Evolutionary conservation across 495 filamentous ascomycete genomes (phyloP).

Genomic region (Neurospora sp.): DNA sequence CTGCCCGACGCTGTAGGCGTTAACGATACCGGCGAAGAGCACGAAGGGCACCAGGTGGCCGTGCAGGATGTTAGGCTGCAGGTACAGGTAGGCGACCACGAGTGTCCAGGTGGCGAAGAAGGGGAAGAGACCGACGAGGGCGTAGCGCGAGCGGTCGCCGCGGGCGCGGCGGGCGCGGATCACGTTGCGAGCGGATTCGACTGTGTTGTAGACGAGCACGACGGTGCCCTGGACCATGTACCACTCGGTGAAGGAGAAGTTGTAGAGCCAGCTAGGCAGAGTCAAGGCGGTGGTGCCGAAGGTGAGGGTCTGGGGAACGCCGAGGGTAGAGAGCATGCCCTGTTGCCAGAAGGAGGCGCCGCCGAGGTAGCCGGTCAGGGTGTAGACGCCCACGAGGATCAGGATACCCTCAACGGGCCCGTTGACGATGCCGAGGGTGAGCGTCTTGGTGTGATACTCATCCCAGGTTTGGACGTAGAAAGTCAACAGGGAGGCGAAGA

Average conservation of each 20-base stretch:
- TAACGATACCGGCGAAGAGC: conserved; percentile 76
- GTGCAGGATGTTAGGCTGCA: conserved; percentile 73
- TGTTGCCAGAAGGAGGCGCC: conserved; percentile 90
- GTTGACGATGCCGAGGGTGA: conserved; percentile 85
- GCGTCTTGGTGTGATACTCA: conserved; percentile 93
- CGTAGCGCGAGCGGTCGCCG: conserved; percentile 55
- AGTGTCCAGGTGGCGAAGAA: conserved; percentile 67
- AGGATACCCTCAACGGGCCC: conserved; percentile 93
- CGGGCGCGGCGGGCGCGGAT: conserved; percentile 65
- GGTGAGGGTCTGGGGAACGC: conserved; percentile 51
- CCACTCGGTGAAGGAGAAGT: conserved; percentile 80
- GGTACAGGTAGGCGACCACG: conserved; percentile 64
- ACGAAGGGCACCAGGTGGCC: conserved; percentile 79
- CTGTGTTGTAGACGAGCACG: conserved; percentile 74
- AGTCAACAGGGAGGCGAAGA: conserved; percentile 67
- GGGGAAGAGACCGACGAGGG: conserved; percentile 72
- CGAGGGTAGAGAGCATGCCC: conserved; percentile 61
- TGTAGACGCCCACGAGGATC: conserved; percentile 71
- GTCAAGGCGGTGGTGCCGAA: conserved; percentile 49
- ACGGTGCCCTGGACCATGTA: conserved; percentile 84
- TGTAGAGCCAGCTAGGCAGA: conserved; percentile 59
- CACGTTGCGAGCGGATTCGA: conserved; percentile 67
- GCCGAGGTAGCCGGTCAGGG: conserved; percentile 73
- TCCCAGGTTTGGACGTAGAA: conserved; percentile 99
- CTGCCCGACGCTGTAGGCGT: conserved; percentile 86